Conservation (phyloP, 345 rosid genomes). For the Boechera divaricarpa region DNA sequence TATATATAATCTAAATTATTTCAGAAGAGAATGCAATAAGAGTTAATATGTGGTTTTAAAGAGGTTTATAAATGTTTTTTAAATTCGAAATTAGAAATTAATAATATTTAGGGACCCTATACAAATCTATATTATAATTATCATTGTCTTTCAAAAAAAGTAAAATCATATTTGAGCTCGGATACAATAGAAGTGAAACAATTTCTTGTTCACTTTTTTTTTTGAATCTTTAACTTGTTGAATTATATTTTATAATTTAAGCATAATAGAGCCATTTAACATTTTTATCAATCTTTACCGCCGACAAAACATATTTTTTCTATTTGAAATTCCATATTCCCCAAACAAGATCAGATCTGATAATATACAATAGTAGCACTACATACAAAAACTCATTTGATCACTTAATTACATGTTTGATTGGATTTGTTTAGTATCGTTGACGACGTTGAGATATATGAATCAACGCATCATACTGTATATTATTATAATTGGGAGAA, state of each 20-base stretch:
- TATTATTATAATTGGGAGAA: conserved; percentile 15
- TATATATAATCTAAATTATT: background rate
- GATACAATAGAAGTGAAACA: background rate
- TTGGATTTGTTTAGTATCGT: conserved; percentile 5
- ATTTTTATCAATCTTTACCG: background rate
- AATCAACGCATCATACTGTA: background rate
- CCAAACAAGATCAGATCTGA: conserved; percentile 18
- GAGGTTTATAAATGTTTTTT: background rate
- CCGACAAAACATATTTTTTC: background rate
- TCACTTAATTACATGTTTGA: conserved; percentile 1
- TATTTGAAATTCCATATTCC: background rate
- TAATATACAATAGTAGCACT: conserved; percentile 3
- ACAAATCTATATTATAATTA: background rate
- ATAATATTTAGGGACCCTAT: background rate
- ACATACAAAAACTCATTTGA: conserved; percentile 4
- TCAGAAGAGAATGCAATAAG: background rate
- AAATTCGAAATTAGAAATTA: background rate
- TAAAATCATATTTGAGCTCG: background rate
- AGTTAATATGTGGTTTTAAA: too few relatives aligned
- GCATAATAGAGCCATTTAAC: background rate
- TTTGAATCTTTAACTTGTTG: background rate
- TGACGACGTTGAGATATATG: background rate
- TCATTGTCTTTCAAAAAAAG: too few relatives aligned
- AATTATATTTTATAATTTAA: background rate
- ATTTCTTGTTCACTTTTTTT: background rate